phyloP scores from a whole-genome alignment of 805 yeast genomes.

The Saturnispora bothae region DNA sequence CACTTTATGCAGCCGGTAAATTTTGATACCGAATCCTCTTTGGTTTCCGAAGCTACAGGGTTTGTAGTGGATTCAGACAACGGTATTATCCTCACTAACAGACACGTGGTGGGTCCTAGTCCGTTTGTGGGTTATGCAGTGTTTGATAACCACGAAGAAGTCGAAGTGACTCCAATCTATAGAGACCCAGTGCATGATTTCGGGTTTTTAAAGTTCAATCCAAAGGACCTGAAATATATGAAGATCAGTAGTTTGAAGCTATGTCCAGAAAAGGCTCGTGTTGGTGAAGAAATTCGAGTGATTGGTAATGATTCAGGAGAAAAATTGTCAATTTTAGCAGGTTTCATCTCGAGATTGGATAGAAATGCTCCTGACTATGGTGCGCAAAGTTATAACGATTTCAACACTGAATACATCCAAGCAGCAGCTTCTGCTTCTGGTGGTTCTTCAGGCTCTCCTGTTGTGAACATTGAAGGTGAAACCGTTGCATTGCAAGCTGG shows the following conservation, averaged over 20 bases:
- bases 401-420: slow-evolving; percentile 88
- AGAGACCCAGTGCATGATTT: slow-evolving; percentile 95
- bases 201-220: slow-evolving; percentile 77
- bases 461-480: slow-evolving; percentile 77
- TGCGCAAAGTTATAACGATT: slow-evolving; percentile 76
- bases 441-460: slow-evolving; percentile 94
- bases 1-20: slow-evolving; percentile 80
- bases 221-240: slow-evolving; percentile 63
- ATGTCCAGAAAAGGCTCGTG: slow-evolving; percentile 73
- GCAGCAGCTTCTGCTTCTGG: slow-evolving; percentile 96
- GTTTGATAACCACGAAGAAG: slow-evolving; percentile 91
- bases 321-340: slow-evolving; percentile 77
- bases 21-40: slow-evolving; percentile 76
- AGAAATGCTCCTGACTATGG: slow-evolving; percentile 95
- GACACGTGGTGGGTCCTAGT: slow-evolving; percentile 94
- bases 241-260: slow-evolving; percentile 53
- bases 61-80: slow-evolving; percentile 76
- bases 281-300: slow-evolving; percentile 90
- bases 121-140: slow-evolving; percentile 88
- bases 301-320: slow-evolving; percentile 97
- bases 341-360: slow-evolving; percentile 76
- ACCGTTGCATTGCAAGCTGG: slow-evolving; percentile 94
- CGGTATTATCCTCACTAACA: slow-evolving; percentile 81
- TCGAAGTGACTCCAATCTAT: slow-evolving; percentile 73
- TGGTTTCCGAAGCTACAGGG: slow-evolving; percentile 89